Percentiles rank a stretch among this genome's conserved stretches.
phyloP scores from a whole-genome alignment of 768 basidiomycete species.

The Termitomyces sp. region DNA sequence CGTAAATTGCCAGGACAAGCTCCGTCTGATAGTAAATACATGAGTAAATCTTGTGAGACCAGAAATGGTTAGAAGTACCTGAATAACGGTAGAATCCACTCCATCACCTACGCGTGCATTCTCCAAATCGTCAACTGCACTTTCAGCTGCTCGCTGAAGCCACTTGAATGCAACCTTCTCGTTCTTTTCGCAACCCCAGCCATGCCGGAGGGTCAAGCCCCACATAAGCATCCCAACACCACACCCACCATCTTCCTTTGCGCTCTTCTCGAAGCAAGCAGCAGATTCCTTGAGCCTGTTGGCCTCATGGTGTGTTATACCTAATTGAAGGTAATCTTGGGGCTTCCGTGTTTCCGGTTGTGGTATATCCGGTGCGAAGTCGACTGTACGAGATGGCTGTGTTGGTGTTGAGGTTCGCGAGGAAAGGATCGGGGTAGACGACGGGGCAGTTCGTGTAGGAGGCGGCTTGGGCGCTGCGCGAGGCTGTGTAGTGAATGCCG shows the following conservation, averaged over 20 bases:
- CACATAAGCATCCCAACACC: constrained; percentile 93
- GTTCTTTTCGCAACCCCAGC: constrained; percentile 84
- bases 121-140: constrained; percentile 75
- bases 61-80: constrained; percentile 29
- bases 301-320: constrained; percentile 75
- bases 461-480: constrained; percentile 10
- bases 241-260: constrained; percentile 72
- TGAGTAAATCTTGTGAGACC: constrained; percentile 1
- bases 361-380: not conserved
- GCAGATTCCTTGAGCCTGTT: constrained; percentile 70
- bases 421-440: constrained; percentile 9
- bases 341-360: constrained; percentile 32
- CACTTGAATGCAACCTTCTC: constrained; percentile 79
- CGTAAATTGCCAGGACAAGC: constrained; percentile 85
- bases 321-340: constrained; percentile 69
- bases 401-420: not conserved
- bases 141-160: constrained; percentile 79
- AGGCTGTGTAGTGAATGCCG: constrained; percentile 11
- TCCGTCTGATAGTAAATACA: constrained; percentile 47
- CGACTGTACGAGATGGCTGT: not conserved
- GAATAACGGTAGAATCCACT: constrained; percentile 50
- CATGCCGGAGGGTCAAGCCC: constrained; percentile 80
- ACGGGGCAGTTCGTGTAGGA: constrained; percentile 1
- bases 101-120: constrained; percentile 45
- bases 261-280: constrained; percentile 70